Evolutionary conservation across 139 green algal species (phyloP).

Genomic region (Edaphochlamys debaryana): DNA sequence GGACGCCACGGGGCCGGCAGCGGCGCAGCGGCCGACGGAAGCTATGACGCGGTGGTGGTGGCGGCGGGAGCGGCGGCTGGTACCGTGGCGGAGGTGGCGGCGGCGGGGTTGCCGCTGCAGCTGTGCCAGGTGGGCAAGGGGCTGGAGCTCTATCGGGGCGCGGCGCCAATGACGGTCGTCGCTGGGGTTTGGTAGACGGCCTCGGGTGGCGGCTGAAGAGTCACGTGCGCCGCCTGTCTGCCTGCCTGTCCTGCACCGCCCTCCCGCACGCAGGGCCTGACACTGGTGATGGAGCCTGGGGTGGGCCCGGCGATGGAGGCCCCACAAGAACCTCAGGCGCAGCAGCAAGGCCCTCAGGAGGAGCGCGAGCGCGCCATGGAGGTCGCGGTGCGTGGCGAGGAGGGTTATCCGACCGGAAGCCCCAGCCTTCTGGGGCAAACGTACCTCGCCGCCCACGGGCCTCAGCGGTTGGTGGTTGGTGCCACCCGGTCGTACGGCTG

Average conservation of each 20-base stretch:
- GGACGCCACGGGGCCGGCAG: background rate
- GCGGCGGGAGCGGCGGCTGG: constrained; percentile 74
- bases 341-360: background rate
- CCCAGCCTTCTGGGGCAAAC: constrained; percentile 81
- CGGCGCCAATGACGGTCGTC: background rate
- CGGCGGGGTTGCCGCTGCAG: constrained; percentile 54
- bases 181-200: background rate
- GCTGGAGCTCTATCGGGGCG: too few species aligned
- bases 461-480: constrained; percentile 66
- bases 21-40: background rate
- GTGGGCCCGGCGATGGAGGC: too few species aligned
- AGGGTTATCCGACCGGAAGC: constrained; percentile 37
- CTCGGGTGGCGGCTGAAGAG: too few species aligned
- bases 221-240: too few species aligned
- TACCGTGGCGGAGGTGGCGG: constrained; percentile 58
- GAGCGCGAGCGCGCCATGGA: background rate
- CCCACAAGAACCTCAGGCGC: too few species aligned
- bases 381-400: background rate
- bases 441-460: constrained; percentile 77
- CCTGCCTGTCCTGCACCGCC: too few species aligned
- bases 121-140: constrained; percentile 54
- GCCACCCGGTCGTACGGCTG: constrained; percentile 75
- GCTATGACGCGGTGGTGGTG: constrained; percentile 70
- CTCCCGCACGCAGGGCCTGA: constrained; percentile 59
- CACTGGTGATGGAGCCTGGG: constrained; percentile 66